Evolutionary conservation across 345 rosid genomes (phyloP).

Genomic region (Alliaria petiolata): DNA sequence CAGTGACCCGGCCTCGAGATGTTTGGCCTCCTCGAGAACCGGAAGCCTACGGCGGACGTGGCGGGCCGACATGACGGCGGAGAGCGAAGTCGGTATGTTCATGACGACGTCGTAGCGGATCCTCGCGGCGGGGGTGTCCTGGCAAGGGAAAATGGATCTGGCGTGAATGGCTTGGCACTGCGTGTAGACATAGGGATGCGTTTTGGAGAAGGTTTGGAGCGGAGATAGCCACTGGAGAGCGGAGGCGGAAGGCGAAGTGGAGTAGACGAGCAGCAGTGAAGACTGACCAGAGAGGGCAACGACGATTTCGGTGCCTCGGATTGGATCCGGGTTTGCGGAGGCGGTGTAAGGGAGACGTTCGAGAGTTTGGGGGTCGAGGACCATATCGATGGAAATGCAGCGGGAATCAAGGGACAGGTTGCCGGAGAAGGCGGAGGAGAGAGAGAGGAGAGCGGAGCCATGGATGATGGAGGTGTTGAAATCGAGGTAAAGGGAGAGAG

Average conservation of each 20-base stretch:
- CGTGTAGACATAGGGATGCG: conserved; percentile 71
- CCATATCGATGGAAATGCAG: conserved; percentile 40
- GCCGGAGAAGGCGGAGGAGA: conserved; percentile 47
- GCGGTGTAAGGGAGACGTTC: conserved; percentile 42
- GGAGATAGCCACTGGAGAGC: conserved; percentile 94
- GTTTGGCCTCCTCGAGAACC: conserved; percentile 40
- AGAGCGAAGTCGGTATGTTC: conserved; percentile 62
- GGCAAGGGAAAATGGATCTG: conserved; percentile 88
- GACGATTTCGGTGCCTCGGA: conserved; percentile 50
- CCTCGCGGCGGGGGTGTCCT: conserved; percentile 92
- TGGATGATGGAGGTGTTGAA: conserved; percentile 72
- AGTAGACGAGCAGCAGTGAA: conserved; percentile 44
- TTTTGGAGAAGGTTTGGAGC: conserved; percentile 63
- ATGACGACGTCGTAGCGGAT: conserved; percentile 55
- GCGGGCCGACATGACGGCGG: conserved; percentile 87
- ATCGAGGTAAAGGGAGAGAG: conserved; percentile 71
- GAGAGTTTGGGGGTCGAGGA: conserved; percentile 48
- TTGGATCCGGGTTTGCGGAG: conserved; percentile 39
- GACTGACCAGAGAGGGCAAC: conserved; percentile 44
- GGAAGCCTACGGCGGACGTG: conserved; percentile 66
- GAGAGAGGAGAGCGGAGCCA: conserved; percentile 69
- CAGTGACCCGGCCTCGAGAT: conserved; percentile 20
- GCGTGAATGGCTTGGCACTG: conserved; percentile 93
- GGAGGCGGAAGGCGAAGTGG: conserved; percentile 67
- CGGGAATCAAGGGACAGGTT: conserved; percentile 68